These are phyloP conservation scores for Nakazawaea wickerhamii DNA, from an alignment of 805 yeast species.

Conservation along the genomic window DNA sequence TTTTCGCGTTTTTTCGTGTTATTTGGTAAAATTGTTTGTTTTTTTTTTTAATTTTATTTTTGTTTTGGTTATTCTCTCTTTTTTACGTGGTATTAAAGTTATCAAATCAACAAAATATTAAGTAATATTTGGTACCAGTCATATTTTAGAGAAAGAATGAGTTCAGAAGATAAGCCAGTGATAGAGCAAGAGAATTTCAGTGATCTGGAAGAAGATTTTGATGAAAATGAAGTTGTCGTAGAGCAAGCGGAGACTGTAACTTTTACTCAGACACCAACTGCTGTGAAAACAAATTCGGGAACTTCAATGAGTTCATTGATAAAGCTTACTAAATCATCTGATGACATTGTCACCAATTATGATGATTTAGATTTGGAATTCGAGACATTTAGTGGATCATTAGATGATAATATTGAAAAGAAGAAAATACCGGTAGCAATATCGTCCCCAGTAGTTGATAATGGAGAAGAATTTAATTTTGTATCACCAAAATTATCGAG, in stretches of 20 bases:
- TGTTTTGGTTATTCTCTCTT: not conserved
- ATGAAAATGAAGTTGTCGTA: conserved; percentile 5
- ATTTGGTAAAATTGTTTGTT: not conserved
- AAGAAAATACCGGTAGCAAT: not conserved
- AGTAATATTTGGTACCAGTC: too few species aligned
- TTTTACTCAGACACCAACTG: conserved; percentile 4
- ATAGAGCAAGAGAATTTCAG: not conserved
- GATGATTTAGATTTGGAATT: conserved; percentile 26
- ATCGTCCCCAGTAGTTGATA: conserved; percentile 1
- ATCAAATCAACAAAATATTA: not conserved
- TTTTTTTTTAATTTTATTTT: too few species aligned
- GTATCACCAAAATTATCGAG: conserved; percentile 5
- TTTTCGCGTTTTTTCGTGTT: too few species aligned
- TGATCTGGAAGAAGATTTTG: conserved; percentile 7
- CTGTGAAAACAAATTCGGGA: not conserved
- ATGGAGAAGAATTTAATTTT: conserved; percentile 6
- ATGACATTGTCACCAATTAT: conserved; percentile 18
- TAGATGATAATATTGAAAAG: conserved; percentile 23
- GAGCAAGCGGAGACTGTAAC: conserved; percentile 7
- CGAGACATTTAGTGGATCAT: conserved; percentile 27
- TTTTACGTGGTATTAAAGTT: too few species aligned
- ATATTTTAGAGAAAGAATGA: not conserved
- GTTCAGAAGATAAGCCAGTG: not conserved
- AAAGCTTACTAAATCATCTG: not conserved
- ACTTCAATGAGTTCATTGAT: conserved; percentile 8